Percentiles rank a stretch among this genome's conserved stretches.
phyloP scores from a whole-genome alignment of 2,329 filamentous ascomycete genomes.

The Bertia moriformis region DNA sequence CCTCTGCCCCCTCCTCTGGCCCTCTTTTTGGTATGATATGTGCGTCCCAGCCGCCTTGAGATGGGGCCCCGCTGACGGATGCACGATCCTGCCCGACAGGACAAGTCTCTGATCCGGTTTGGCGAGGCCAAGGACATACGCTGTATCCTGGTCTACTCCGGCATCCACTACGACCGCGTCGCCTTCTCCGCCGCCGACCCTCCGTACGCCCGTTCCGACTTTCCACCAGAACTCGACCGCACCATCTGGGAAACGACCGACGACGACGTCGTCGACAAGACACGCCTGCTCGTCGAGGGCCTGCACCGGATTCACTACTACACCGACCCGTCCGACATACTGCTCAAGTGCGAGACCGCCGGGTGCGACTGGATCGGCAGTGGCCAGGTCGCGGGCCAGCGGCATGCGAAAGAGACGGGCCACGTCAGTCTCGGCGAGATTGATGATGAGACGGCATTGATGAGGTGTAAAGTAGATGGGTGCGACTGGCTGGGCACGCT shows the following conservation, averaged over 20 bases:
- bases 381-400: conserved; percentile 45
- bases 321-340: conserved; percentile 72
- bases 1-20: neutral
- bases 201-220: conserved; percentile 36
- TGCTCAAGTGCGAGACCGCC: conserved; percentile 57
- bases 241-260: conserved; percentile 36
- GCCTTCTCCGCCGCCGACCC: conserved; percentile 53
- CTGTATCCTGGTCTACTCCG: conserved; percentile 76
- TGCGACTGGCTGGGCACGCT: too few relatives aligned
- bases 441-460: too few relatives aligned
- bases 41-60: neutral
- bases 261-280: conserved; percentile 56
- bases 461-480: too few relatives aligned
- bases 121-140: conserved; percentile 51
- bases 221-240: conserved; percentile 62
- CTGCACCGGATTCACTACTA: conserved; percentile 68
- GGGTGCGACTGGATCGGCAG: conserved; percentile 53
- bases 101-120: conserved; percentile 55
- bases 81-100: too few relatives aligned
- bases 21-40: neutral
- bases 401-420: conserved; percentile 46
- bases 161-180: conserved; percentile 86
- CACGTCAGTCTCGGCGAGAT: conserved; percentile 44
- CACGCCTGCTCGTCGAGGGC: conserved; percentile 47
- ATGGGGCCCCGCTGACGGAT: too few relatives aligned